A percentile compares a stretch with the other conserved stretches of the same genome.
Conservation (phyloP, 1,284 basidiomycete genomes). For the Pascua guehoae region DNA sequence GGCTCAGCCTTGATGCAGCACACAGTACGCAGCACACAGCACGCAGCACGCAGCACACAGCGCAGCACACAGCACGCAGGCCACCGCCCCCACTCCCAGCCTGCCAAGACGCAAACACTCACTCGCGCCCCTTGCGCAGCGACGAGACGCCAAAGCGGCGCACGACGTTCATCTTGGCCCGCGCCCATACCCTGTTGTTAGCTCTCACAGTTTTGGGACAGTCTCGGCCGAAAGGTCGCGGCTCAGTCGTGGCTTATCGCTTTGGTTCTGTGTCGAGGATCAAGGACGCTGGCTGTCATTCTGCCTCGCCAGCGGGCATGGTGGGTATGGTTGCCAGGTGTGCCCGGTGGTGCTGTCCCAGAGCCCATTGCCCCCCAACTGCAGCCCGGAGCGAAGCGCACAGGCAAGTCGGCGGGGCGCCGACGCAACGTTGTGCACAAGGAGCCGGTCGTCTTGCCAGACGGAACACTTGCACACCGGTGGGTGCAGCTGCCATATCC, state of each 20-base stretch:
- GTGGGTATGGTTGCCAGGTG: no score
- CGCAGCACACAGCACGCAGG: no score
- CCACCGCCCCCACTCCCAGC: neutral
- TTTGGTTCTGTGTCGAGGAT: neutral
- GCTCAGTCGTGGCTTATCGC: neutral
- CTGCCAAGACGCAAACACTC: no score
- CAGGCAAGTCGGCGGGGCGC: slow-evolving; percentile 62
- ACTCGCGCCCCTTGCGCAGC: slow-evolving; percentile 40
- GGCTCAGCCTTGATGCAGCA: no score
- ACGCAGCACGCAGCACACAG: no score
- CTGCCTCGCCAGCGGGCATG: no score
- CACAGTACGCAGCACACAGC: no score
- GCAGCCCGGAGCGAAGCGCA: slow-evolving; percentile 91
- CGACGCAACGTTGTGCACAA: slow-evolving; percentile 39
- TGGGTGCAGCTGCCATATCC: slow-evolving; percentile 24
- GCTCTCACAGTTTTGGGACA: neutral
- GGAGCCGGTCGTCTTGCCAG: slow-evolving; percentile 40
- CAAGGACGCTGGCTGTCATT: no score
- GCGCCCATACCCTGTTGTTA: slow-evolving; percentile 31
- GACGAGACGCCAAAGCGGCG: slow-evolving; percentile 36
- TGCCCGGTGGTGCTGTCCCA: no score
- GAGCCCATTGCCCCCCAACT: no score
- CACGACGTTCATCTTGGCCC: slow-evolving; percentile 45
- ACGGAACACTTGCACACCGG: slow-evolving; percentile 48
- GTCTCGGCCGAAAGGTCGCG: no score